Percentiles rank a stretch among this genome's conserved stretches.
These are phyloP conservation scores for Aureobasidium leucospermi DNA, from an alignment of 2,329 filamentous ascomycete species.

Conservation along the genomic window DNA sequence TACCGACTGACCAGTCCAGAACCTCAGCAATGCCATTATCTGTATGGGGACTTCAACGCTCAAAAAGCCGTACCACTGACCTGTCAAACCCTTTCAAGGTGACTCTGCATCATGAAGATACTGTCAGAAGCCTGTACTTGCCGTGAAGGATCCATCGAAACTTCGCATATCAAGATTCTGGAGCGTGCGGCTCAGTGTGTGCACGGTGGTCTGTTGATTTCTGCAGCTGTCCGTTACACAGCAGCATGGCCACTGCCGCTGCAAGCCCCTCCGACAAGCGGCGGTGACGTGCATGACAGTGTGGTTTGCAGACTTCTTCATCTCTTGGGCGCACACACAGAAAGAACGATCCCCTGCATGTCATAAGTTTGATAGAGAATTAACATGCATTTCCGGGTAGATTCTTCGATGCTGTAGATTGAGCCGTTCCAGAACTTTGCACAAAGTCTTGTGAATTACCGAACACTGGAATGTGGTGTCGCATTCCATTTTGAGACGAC, in stretches of 20 bases:
- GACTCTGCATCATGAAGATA: background rate
- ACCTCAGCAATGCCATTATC: background rate
- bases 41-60: background rate
- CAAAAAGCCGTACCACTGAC: background rate
- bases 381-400: constrained; percentile 5
- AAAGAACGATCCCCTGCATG: constrained; percentile 4
- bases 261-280: constrained; percentile 11
- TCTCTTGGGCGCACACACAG: constrained; percentile 1
- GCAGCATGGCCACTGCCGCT: constrained; percentile 13
- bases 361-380: constrained; percentile 1
- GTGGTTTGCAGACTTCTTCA: constrained; percentile 13
- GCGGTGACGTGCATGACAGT: constrained; percentile 10
- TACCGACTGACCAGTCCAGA: background rate
- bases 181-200: background rate
- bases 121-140: constrained; percentile 10
- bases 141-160: background rate
- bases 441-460: constrained; percentile 1
- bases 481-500: background rate
- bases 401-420: background rate
- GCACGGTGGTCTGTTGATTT: constrained; percentile 7
- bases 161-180: background rate
- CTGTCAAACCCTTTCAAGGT: background rate
- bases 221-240: constrained; percentile 12
- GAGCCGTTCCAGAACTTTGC: background rate
- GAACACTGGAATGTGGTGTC: constrained; percentile 7